Evolutionary conservation across 495 filamentous ascomycete species (phyloP), one percentile per base, ranked within the genome.

Genomic region (Elaphomyces granulatus): DNA sequence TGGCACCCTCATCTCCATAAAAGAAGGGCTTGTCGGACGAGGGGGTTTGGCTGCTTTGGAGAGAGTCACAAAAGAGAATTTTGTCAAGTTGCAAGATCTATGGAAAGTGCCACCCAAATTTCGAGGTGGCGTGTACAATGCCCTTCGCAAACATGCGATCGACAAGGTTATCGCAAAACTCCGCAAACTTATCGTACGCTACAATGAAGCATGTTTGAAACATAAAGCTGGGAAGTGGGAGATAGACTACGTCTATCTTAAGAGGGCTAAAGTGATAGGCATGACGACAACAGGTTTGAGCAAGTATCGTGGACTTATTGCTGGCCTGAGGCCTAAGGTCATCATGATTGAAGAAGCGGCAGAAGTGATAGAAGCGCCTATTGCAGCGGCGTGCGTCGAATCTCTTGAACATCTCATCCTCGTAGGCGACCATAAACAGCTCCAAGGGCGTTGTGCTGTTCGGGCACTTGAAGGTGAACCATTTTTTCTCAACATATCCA

Each of bases 271-370:
- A 46, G 42, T 86, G 1, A 61, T 87, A 37, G 82, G 81, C 7
- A 72, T 83, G 66, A 87, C 82, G 4, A 81, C 77, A 0, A 86
- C 88, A 0, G 90, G 90, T 3, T 54, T 95, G n/a, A 83, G 77
- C 51, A 95, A 95, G 48, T 87, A 90, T 45, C 74, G 88, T 14
- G 75, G 63, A 2, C 61, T 93, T 0, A 58, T 96, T 16, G 71
- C 81, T 9, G 75, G 74, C 17, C 44, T 93, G 14, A 63, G 72
- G 20, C 87, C 90, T 0, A 71, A 59, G 32, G 60, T 78, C 3
- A 57, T 84, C 1, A 46, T 87, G 12, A 74, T 87, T 37, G 82
- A 87, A 61, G 82, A 86, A 60, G 81, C 82, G 15, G 81, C 79
- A 1, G 78, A 86, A 46, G 74, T 71, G 0, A 62, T 84, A 0